These are phyloP conservation scores for Rubia peregrina DNA, from an alignment of 305 asterid genomes.

Conservation along the genomic window DNA sequence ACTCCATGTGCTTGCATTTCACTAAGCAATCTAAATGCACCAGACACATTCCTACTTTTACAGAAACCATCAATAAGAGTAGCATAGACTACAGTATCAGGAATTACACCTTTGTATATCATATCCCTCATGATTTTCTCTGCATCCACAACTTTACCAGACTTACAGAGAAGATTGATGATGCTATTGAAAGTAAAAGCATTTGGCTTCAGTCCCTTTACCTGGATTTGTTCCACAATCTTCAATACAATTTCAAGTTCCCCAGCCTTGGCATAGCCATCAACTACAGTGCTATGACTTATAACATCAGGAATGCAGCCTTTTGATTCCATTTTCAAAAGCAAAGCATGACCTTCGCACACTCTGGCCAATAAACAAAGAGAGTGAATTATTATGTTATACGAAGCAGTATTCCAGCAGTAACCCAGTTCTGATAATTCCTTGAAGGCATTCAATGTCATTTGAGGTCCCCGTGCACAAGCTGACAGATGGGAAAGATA, in stretches of 20 bases:
- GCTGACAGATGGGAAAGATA: constrained; percentile 57
- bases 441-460: constrained; percentile 40
- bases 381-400: constrained; percentile 63
- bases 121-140: constrained; percentile 72
- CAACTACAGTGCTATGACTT: constrained; percentile 74
- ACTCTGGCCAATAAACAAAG: constrained; percentile 58
- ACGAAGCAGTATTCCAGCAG: constrained; percentile 65
- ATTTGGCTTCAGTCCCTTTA: constrained; percentile 66
- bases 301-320: constrained; percentile 72
- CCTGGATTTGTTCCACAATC: constrained; percentile 50
- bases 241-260: constrained; percentile 47
- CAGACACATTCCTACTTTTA: constrained; percentile 47
- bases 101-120: constrained; percentile 53
- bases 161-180: constrained; percentile 53
- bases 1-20: constrained; percentile 60
- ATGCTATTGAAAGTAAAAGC: constrained; percentile 67
- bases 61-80: constrained; percentile 80
- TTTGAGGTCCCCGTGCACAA: constrained; percentile 34
- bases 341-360: constrained; percentile 72
- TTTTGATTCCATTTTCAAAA: constrained; percentile 58
- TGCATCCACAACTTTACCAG: constrained; percentile 57
- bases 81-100: constrained; percentile 74
- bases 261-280: constrained; percentile 64
- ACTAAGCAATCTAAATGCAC: constrained; percentile 52
- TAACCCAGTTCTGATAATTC: constrained; percentile 68